phyloP scores from a whole-genome alignment of 768 basidiomycete species.

The Kwoniella pini region DNA sequence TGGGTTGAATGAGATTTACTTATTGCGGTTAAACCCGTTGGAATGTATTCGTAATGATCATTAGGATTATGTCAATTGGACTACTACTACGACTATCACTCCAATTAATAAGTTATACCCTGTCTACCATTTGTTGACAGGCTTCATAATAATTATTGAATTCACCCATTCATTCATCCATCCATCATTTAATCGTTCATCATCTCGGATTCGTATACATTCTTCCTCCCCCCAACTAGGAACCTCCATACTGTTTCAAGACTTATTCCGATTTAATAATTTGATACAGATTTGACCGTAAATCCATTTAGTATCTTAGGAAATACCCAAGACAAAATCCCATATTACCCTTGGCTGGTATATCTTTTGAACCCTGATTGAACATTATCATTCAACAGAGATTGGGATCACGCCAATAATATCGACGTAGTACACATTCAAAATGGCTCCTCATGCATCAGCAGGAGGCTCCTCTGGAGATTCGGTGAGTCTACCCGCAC shows the following conservation, averaged over 20 bases:
- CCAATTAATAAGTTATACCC: neutral
- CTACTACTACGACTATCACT: neutral
- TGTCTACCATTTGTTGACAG: neutral
- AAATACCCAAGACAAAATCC: too few species aligned
- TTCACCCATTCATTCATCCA: too few species aligned
- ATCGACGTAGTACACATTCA: neutral
- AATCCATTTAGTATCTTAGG: too few species aligned
- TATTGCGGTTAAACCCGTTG: neutral
- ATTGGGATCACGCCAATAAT: neutral
- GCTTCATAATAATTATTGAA: too few species aligned
- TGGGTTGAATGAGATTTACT: neutral
- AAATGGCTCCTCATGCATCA: conserved; percentile 11
- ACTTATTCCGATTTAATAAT: too few species aligned
- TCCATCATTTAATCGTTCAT: too few species aligned
- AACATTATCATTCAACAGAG: neutral
- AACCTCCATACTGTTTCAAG: too few species aligned
- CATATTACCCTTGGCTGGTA: neutral
- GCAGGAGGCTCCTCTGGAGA: conserved; percentile 15
- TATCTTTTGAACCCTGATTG: neutral
- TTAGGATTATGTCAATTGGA: neutral
- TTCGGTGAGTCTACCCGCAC: conserved; percentile 6
- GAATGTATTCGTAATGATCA: neutral
- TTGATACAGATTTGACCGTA: too few species aligned
- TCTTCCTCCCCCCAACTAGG: too few species aligned
- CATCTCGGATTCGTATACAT: neutral